Evolutionary conservation across 495 filamentous ascomycete genomes (phyloP).

Genomic region (Friedmanniomyces simplex): DNA sequence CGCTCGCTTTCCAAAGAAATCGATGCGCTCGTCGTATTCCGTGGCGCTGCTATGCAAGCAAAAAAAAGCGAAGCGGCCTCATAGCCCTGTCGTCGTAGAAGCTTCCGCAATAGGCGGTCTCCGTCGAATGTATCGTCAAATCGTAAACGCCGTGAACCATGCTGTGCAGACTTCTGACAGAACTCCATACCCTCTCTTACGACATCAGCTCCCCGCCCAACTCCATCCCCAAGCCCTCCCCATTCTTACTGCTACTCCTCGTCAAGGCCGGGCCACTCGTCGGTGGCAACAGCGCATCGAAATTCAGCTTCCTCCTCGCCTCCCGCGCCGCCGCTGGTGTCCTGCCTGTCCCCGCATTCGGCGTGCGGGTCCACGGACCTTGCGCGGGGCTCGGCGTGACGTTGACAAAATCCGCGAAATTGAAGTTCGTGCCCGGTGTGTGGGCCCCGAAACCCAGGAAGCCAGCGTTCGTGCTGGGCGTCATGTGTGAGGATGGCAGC

Average conservation of each 20-base stretch:
- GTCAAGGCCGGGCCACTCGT: slow-evolving; percentile 29
- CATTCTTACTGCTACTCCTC: slow-evolving; percentile 21
- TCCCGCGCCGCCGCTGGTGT: slow-evolving; percentile 49
- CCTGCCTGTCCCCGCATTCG: slow-evolving; percentile 32
- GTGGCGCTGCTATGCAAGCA: not conserved
- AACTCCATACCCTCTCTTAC: slow-evolving; percentile 3
- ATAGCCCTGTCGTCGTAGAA: not conserved
- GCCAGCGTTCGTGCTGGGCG: slow-evolving; percentile 54
- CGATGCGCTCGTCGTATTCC: not conserved
- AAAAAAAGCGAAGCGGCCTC: not conserved
- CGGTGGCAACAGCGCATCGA: slow-evolving; percentile 54
- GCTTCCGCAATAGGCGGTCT: not conserved
- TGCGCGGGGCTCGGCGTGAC: slow-evolving; percentile 93
- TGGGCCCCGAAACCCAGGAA: slow-evolving; percentile 46
- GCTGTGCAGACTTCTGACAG: not conserved
- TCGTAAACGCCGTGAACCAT: slow-evolving; percentile 13
- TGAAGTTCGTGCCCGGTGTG: slow-evolving; percentile 62
- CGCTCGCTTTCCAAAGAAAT: too few species aligned
- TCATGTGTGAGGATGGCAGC: slow-evolving; percentile 81
- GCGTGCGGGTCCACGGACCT: slow-evolving; percentile 52
- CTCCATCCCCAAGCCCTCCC: slow-evolving; percentile 39
- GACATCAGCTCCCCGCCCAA: slow-evolving; percentile 45
- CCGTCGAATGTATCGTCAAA: slow-evolving; percentile 2
- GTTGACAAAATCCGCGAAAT: slow-evolving; percentile 95
- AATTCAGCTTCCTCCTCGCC: slow-evolving; percentile 53